Base-by-base conservation (phyloP, 306 rosid genomes). In the Medicago ruthenica region DNA sequence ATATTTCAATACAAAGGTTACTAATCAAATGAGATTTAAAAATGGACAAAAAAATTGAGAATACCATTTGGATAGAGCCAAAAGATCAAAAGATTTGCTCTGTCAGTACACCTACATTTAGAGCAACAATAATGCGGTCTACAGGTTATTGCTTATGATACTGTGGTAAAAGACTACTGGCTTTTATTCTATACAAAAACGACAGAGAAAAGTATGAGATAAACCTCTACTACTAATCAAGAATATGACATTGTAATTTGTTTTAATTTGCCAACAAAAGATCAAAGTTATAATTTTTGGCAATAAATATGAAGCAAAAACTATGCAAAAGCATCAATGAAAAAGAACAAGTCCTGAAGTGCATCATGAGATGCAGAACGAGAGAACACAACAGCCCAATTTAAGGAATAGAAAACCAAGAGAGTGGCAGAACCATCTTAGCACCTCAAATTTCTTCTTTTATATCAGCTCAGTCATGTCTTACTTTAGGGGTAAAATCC, bases 391-490 rank as follows among this genome's bases (percentile, higher is more conserved):
- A 50, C 47, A 67, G 41, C 53, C 21, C 51, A 45, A 63, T 70
- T 63, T 58, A 37, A 40, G 72, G 48, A 80, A 67, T 24, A 36
- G 51, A 20, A 67, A 67, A 24, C 54, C 14, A 58, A 63, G 70
- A 59, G 47, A 51, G 68, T 12, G 76, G 57, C 44, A 57, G 61
- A 51, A 69, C 71, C 18, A 76, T 61, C 76, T 62, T 42, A 73
- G 42, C 31, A 74, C 70, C 55, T 64, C 76, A 61, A 31, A 51
- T 62, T 79, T 76, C 48, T 45, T 61, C 11, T 24, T 79, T 60
- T 18, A 12, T 22, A 37, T 41, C 66, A 80, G 68, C 71, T 58
- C 71, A 18, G 57, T 41, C 75, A 24, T 74, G 57, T 71, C 42
- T 67, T 55, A 55, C 8, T 50, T 15, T 63, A 13, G 7, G 48